These are phyloP conservation scores for Candida dajiaensis DNA, from an alignment of 805 yeast species.

Conservation along the genomic window DNA sequence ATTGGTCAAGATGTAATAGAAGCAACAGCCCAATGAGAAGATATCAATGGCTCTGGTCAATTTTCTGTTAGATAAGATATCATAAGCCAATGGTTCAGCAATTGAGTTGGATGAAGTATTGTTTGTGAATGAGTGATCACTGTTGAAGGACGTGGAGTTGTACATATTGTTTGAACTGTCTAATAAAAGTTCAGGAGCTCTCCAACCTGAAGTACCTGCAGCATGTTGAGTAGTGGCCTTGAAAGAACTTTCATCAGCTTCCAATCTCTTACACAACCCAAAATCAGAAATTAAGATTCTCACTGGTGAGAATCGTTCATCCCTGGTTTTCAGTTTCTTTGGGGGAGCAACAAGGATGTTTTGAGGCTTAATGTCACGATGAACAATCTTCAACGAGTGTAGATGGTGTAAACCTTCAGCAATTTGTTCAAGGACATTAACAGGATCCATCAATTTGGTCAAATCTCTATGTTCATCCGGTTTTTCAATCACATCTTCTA, in stretches of 20 bases:
- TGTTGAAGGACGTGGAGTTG: conserved; percentile 10
- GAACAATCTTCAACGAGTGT: conserved; percentile 87
- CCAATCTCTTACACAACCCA: conserved; percentile 90
- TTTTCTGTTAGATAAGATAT: conserved; percentile 43
- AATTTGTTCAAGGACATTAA: conserved; percentile 62
- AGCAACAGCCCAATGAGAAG: conserved; percentile 92
- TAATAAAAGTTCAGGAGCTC: conserved; percentile 84
- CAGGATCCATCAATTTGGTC: conserved; percentile 39
- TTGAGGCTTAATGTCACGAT: conserved; percentile 92
- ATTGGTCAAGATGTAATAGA: conserved; percentile 73
- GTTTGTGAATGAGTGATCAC: conserved; percentile 19
- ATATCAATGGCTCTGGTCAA: conserved; percentile 88
- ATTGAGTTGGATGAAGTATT: conserved; percentile 20
- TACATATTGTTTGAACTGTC: conserved; percentile 26
- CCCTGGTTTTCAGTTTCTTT: conserved; percentile 32
- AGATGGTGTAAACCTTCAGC: conserved; percentile 81
- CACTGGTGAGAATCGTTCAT: conserved; percentile 34
- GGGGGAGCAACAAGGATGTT: conserved; percentile 81
- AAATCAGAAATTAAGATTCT: conserved; percentile 88
- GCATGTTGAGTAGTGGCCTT: conserved; percentile 89
- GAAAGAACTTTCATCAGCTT: conserved; percentile 88
- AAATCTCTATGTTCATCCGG: conserved; percentile 31
- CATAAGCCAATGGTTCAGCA: conserved; percentile 32
- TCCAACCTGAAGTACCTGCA: conserved; percentile 98
- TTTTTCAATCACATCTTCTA: conserved; percentile 77